These are phyloP conservation scores for Dactylonectria estremocensis DNA, from an alignment of 2,329 filamentous ascomycete genomes.

Conservation along the genomic window DNA sequence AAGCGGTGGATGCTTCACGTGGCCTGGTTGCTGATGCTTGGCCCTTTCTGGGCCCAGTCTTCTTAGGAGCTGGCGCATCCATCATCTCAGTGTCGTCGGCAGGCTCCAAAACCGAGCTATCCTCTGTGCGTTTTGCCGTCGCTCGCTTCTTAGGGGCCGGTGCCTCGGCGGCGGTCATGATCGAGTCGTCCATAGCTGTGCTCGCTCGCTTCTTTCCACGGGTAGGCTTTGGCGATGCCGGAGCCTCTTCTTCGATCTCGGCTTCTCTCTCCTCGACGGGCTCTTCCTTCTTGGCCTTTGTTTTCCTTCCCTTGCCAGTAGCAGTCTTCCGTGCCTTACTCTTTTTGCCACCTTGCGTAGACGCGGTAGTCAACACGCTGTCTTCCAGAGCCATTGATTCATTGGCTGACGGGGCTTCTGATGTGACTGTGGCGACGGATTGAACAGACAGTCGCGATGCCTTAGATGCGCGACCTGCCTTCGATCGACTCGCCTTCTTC, in stretches of 20 bases:
- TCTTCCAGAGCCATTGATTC: conserved; percentile 70
- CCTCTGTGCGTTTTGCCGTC: conserved; percentile 62
- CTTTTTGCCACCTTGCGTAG: conserved; percentile 72
- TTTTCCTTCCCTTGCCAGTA: conserved; percentile 48
- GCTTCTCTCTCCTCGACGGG: conserved; percentile 60
- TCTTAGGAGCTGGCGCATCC: conserved; percentile 53
- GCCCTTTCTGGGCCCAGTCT: conserved; percentile 55
- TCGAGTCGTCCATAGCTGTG: conserved; percentile 69
- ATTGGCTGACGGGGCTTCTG: conserved; percentile 64
- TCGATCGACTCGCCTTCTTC: conserved; percentile 71
- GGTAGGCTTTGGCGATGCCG: conserved; percentile 54
- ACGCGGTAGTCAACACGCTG: conserved; percentile 72
- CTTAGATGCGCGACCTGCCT: conserved; percentile 74
- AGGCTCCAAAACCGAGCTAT: conserved; percentile 56
- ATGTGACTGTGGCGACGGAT: conserved; percentile 66
- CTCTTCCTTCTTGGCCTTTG: conserved; percentile 68
- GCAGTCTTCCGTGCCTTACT: conserved; percentile 68
- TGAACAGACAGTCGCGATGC: conserved; percentile 76
- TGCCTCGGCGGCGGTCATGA: conserved; percentile 59
- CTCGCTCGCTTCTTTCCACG: conserved; percentile 76
- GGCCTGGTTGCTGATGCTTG: conserved; percentile 60
- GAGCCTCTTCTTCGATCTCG: conserved; percentile 39
- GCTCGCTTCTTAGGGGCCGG: conserved; percentile 73
- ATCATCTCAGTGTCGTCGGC: conserved; percentile 59
- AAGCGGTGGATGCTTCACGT: conserved; percentile 49